Evolutionary conservation across 2,329 filamentous ascomycete species (phyloP).

Genomic region (Sclerotinia glacialis): DNA sequence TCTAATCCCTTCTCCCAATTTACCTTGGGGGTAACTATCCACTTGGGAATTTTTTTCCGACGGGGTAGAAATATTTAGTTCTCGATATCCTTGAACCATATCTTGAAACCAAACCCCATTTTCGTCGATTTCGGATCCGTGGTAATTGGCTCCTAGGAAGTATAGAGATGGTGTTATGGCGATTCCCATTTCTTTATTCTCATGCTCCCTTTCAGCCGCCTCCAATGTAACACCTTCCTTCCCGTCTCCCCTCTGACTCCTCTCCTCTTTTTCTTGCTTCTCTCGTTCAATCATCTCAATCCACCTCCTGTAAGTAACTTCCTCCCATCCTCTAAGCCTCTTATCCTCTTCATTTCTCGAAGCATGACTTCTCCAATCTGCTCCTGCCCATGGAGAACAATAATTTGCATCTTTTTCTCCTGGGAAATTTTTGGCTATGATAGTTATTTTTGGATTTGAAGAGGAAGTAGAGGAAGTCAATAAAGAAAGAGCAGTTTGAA

Average conservation of each 20-base stretch:
- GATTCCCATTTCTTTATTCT: background rate
- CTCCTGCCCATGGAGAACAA: slow-evolving; percentile 5
- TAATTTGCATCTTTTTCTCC: background rate
- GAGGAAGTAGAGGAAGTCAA: background rate
- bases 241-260: too few species aligned
- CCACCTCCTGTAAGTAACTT: too few species aligned
- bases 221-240: background rate
- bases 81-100: background rate
- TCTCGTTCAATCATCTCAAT: too few species aligned
- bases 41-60: too few species aligned
- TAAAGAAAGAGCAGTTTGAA: slow-evolving; percentile 40
- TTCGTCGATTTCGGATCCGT: background rate
- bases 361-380: slow-evolving; percentile 4
- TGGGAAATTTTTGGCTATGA: background rate
- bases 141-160: background rate
- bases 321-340: background rate
- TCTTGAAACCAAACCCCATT: background rate
- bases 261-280: too few species aligned
- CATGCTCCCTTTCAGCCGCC: background rate
- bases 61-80: background rate
- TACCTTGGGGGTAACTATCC: background rate
- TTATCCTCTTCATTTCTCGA: background rate
- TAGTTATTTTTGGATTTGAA: background rate
- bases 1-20: background rate
- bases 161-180: background rate